A percentile compares a stretch with the other conserved stretches of the same genome.
Conservation (phyloP, 2,329 filamentous ascomycete genomes). For the Didymella pomorum region DNA sequence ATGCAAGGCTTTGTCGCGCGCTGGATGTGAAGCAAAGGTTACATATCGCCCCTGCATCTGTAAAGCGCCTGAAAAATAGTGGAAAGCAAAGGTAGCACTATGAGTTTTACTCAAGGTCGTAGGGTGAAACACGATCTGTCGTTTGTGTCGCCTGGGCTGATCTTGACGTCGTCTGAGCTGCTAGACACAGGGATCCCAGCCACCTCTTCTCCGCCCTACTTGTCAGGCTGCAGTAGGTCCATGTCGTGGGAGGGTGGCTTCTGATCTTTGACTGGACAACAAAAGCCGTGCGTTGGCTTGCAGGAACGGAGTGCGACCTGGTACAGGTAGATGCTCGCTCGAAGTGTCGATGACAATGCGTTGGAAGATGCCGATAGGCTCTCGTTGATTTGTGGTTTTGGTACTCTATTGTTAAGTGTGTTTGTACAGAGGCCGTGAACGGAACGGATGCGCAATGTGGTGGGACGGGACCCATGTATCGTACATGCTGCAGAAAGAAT, state of each 20-base stretch:
- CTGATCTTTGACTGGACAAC: constrained; percentile 36
- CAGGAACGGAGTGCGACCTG: constrained; percentile 37
- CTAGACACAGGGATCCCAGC: constrained; percentile 27
- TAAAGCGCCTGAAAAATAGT: constrained; percentile 2
- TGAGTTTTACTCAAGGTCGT: constrained; percentile 22
- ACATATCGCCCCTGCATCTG: constrained; percentile 36
- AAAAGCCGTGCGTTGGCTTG: constrained; percentile 35
- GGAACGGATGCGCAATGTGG: constrained; percentile 27
- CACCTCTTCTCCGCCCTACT: constrained; percentile 31
- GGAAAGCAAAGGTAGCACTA: constrained; percentile 31
- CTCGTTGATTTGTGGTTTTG: constrained; percentile 36
- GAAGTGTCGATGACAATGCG: constrained; percentile 7
- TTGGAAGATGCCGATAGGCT: constrained; percentile 28
- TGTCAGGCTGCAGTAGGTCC: constrained; percentile 37
- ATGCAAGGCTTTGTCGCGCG: constrained; percentile 23
- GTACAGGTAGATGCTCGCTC: constrained; percentile 27
- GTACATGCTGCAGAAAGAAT: constrained; percentile 40
- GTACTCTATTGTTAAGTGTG: constrained; percentile 46
- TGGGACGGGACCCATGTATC: constrained; percentile 39
- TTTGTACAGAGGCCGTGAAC: constrained; percentile 52
- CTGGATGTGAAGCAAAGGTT: constrained; percentile 24
- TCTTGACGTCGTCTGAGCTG: constrained; percentile 27
- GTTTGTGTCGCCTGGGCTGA: constrained; percentile 37
- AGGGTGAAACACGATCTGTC: constrained; percentile 44
- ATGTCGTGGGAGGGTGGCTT: constrained; percentile 29